Evolutionary conservation across 2,329 filamentous ascomycete genomes (phyloP).

Genomic region (Aphanocladium album): DNA sequence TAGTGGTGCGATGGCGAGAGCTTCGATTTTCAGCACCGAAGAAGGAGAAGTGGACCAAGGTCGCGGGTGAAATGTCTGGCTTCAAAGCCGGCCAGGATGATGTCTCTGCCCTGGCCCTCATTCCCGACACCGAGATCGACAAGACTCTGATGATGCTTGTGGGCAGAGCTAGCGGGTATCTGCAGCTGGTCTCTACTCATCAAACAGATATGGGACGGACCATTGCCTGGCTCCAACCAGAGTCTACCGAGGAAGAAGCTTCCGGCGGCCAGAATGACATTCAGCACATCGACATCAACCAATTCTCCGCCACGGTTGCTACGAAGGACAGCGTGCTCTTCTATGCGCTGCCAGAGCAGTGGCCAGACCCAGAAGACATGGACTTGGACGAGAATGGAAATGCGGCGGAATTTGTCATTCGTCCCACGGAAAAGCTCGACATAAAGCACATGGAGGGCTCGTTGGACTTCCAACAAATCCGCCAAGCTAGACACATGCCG

Average conservation of each 20-base stretch:
- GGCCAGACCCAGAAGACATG: not conserved
- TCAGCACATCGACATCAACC: slow-evolving; percentile 15
- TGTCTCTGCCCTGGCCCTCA: slow-evolving; percentile 34
- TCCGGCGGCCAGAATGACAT: slow-evolving; percentile 12
- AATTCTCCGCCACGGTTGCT: slow-evolving; percentile 14
- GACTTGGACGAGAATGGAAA: not conserved
- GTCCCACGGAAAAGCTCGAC: not conserved
- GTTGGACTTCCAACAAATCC: not conserved
- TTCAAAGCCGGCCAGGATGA: slow-evolving; percentile 37
- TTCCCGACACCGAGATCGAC: slow-evolving; percentile 21
- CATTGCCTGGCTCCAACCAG: slow-evolving; percentile 18
- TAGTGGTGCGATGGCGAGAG: slow-evolving; percentile 35
- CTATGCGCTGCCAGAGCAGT: slow-evolving; percentile 11
- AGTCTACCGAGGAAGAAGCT: not conserved
- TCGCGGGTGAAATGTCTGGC: slow-evolving; percentile 28
- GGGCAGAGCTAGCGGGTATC: slow-evolving; percentile 38
- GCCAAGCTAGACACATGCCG: not conserved
- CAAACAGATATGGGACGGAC: slow-evolving; percentile 22
- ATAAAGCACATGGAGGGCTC: not conserved
- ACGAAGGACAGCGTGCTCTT: slow-evolving; percentile 16
- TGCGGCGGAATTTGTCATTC: not conserved
- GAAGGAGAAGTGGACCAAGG: slow-evolving; percentile 10
- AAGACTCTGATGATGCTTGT: slow-evolving; percentile 27
- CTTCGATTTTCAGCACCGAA: slow-evolving; percentile 16
- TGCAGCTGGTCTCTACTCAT: slow-evolving; percentile 35